Conservation (phyloP, 139 green algal species). For the Chlamydomonas applanata region DNA sequence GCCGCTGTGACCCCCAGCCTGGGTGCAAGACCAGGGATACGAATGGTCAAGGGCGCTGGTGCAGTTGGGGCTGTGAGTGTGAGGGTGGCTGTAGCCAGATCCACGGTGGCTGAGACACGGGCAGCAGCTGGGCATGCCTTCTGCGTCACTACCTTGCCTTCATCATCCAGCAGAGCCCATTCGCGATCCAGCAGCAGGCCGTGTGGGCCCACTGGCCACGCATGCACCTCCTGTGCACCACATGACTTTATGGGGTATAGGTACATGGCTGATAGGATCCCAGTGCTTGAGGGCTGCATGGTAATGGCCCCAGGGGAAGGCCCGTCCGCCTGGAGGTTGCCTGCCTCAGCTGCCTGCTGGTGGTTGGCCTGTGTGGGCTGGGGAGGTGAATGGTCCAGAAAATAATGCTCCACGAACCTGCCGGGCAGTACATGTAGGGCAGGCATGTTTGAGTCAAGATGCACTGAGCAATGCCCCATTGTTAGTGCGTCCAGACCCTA, state of each 20-base stretch:
- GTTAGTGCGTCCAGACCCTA: too few species aligned
- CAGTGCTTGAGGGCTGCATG: neutral
- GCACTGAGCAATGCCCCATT: too few species aligned
- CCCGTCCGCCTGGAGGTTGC: too few species aligned
- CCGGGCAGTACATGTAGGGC: neutral
- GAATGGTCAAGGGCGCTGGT: neutral
- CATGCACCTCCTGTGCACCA: slow-evolving; percentile 36
- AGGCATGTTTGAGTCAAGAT: too few species aligned
- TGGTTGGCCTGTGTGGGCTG: neutral
- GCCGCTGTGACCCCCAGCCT: too few species aligned
- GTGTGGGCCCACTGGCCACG: slow-evolving; percentile 60
- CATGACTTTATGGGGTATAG: slow-evolving; percentile 95
- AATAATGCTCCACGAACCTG: slow-evolving; percentile 51
- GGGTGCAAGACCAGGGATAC: neutral
- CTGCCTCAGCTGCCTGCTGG: neutral
- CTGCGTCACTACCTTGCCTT: slow-evolving; percentile 58
- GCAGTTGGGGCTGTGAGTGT: slow-evolving; percentile 16
- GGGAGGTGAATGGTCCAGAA: slow-evolving; percentile 38
- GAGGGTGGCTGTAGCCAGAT: slow-evolving; percentile 38
- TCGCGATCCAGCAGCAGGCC: slow-evolving; percentile 83
- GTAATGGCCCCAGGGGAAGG: too few species aligned
- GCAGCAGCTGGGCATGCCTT: slow-evolving; percentile 55
- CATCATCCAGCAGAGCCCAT: slow-evolving; percentile 76
- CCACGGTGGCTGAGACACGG: slow-evolving; percentile 49
- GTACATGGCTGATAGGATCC: slow-evolving; percentile 48